Conservation (phyloP, 257 asterid genomes). For the Penstemon davidsonii region DNA sequence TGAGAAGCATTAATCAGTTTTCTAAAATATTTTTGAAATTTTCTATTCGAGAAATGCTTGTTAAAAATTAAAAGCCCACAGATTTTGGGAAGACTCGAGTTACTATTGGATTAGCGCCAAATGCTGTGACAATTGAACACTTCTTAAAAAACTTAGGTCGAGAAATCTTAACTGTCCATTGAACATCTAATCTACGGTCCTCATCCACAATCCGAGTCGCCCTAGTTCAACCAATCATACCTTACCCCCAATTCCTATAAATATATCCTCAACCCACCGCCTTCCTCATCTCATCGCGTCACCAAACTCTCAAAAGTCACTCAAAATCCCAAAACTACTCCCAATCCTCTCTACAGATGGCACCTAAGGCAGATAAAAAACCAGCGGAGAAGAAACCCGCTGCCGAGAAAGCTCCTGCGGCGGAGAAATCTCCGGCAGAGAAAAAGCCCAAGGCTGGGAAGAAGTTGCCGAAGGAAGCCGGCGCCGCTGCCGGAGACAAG, state of each 20-base stretch:
- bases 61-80: no score
- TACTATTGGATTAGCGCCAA: no score
- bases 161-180: neutral
- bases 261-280: no score
- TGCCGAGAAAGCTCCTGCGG: conserved; percentile 18
- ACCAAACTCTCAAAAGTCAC: neutral
- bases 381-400: conserved; percentile 4
- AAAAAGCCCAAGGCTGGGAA: conserved; percentile 29
- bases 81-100: no score
- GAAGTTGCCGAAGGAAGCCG: conserved; percentile 44
- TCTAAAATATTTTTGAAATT: no score
- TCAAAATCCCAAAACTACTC: neutral
- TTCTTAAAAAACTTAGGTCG: no score
- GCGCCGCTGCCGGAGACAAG: conserved; percentile 34
- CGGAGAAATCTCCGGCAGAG: conserved; percentile 6
- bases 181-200: neutral
- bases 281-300: no score
- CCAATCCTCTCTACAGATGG: conserved; percentile 18
- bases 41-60: no score
- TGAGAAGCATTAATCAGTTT: no score
- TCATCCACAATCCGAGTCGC: neutral
- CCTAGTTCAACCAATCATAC: neutral
- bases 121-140: no score
- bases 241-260: neutral
- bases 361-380: conserved; percentile 41